A percentile compares a stretch with the other conserved stretches of the same genome.
Conservation (phyloP, 2,329 filamentous ascomycete genomes). For the Lasiodiplodia gonubiensis region DNA sequence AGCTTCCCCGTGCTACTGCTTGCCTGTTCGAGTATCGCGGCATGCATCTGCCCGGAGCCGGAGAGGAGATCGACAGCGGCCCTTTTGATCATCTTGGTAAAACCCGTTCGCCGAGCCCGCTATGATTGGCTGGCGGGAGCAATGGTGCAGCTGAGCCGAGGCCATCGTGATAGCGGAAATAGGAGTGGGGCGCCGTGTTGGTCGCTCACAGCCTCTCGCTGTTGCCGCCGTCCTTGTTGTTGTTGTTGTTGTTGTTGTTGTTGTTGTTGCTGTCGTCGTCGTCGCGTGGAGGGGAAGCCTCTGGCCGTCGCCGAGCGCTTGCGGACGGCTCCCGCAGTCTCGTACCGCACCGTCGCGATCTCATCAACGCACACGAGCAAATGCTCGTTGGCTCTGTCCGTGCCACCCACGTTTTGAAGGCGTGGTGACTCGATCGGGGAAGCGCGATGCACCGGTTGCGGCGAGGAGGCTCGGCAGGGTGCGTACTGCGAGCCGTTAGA, state of each 20-base stretch:
- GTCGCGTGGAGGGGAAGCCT: not conserved
- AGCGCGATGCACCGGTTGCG: slow-evolving; percentile 20
- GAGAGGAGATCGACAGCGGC: slow-evolving; percentile 14
- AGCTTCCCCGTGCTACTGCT: slow-evolving; percentile 14
- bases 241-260: not conserved
- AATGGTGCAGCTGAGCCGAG: slow-evolving; percentile 20
- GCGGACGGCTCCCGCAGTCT: not conserved
- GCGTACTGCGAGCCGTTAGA: slow-evolving; percentile 18
- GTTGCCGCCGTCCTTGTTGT: not conserved
- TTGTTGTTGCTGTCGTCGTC: not conserved
- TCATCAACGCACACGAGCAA: slow-evolving; percentile 22
- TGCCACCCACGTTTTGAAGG: slow-evolving; percentile 11
- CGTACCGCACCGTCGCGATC: slow-evolving; percentile 6
- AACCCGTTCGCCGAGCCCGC: not conserved
- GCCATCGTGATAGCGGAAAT: slow-evolving; percentile 18
- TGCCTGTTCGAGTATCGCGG: slow-evolving; percentile 14
- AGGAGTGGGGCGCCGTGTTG: slow-evolving; percentile 23
- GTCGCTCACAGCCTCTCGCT: not conserved
- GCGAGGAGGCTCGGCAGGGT: slow-evolving; percentile 17
- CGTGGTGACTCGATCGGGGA: slow-evolving; percentile 16
- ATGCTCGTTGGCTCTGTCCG: not conserved
- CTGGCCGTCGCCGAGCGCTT: slow-evolving; percentile 6
- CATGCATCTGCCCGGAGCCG: slow-evolving; percentile 22
- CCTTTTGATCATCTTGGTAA: slow-evolving; percentile 3
- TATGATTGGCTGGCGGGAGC: slow-evolving; percentile 7